A percentile compares a stretch with the other conserved stretches of the same genome.
Conservation (phyloP, 345 rosid species). For the Aquilaria yunnanensis region DNA sequence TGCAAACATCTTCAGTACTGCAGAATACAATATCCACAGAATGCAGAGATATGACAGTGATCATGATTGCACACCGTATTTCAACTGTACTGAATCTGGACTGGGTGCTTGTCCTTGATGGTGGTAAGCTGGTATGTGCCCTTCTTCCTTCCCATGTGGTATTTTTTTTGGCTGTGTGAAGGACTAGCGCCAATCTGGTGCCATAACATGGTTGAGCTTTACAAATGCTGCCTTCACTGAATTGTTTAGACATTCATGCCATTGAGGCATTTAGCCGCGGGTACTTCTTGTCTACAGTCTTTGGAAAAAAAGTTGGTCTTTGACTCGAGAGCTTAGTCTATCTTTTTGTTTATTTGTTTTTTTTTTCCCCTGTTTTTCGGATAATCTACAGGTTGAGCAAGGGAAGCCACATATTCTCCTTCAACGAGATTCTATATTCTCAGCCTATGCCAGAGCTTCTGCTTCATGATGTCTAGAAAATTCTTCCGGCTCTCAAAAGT, state of each 20-base stretch:
- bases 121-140: conserved; percentile 46
- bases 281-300: neutral
- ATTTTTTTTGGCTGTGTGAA: neutral
- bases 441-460: conserved; percentile 74
- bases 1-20: conserved; percentile 61
- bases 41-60: conserved; percentile 70
- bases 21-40: conserved; percentile 62
- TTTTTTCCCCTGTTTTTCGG: neutral
- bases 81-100: conserved; percentile 77
- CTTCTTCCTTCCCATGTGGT: neutral
- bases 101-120: conserved; percentile 60
- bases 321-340: neutral
- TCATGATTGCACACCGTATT: conserved; percentile 93
- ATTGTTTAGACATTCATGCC: too few relatives aligned
- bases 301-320: neutral
- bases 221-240: too few relatives aligned
- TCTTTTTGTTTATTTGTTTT: neutral
- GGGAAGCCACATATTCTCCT: conserved; percentile 66
- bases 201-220: too few relatives aligned
- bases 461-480: conserved; percentile 23
- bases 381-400: conserved; percentile 50
- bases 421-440: conserved; percentile 52
- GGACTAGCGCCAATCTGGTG: too few relatives aligned
- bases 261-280: too few relatives aligned
- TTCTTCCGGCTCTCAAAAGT: neutral